These are phyloP conservation scores for Dipsacomyces acuminosporus DNA, from an alignment of 371 early-diverging fungal genomes.

Conservation along the genomic window DNA sequence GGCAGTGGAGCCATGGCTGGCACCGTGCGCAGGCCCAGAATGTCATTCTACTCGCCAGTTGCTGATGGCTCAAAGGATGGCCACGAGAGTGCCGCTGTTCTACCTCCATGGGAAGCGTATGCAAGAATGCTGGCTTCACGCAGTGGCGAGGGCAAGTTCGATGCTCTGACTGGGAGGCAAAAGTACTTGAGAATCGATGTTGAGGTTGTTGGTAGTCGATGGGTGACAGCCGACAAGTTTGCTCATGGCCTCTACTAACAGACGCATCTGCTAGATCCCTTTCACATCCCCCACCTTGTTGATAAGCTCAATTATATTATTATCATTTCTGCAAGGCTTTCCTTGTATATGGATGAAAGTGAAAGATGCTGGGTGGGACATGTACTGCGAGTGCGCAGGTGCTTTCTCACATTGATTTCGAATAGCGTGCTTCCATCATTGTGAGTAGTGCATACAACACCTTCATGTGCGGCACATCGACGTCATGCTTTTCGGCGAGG, in stretches of 20 bases:
- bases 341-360: neutral
- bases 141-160: neutral
- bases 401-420: slow-evolving; percentile 15
- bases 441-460: slow-evolving; percentile 41
- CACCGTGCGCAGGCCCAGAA: slow-evolving; percentile 13
- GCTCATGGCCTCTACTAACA: slow-evolving; percentile 29
- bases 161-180: slow-evolving; percentile 11
- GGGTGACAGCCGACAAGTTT: slow-evolving; percentile 45
- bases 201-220: slow-evolving; percentile 42
- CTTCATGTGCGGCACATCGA: slow-evolving; percentile 36
- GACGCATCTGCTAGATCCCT: no score
- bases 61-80: slow-evolving; percentile 1
- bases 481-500: slow-evolving; percentile 29
- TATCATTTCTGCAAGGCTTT: no score
- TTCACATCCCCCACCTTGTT: no score
- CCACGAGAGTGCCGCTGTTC: slow-evolving; percentile 2
- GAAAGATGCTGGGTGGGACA: no score
- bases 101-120: slow-evolving; percentile 39
- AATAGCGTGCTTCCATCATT: slow-evolving; percentile 32
- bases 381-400: no score
- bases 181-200: slow-evolving; percentile 43
- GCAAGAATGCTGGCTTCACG: slow-evolving; percentile 2
- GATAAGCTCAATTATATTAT: neutral
- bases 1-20: neutral
- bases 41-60: slow-evolving; percentile 39